Base-by-base conservation (phyloP, 257 asterid genomes). In the Solanum dulcamara region DNA sequence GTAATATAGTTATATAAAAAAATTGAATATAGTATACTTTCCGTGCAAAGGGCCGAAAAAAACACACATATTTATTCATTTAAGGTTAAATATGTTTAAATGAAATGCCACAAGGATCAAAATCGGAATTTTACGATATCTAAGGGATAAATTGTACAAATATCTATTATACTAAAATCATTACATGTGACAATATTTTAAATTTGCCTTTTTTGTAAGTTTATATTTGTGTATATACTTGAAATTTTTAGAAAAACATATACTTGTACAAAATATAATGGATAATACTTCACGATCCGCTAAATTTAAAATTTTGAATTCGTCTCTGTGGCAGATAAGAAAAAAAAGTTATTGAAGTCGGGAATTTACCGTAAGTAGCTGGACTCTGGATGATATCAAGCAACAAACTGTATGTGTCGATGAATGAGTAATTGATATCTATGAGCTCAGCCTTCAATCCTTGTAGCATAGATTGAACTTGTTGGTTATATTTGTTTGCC, bases 401-500 rank as follows among this genome's bases (percentile, higher is more conserved):
- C 10, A 96, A 87, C 86, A 87, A 88, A 24, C 50, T 24, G 66
- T 91, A 93, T 9, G 91, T 82, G 33, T 96, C 95, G 13, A 90
- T 88, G 59, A 85, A 93, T 18, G 97, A 74, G 88, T 93, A 96
- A 64, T 57, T 91, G 83, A 93, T 88, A 55, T 85, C 93, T 3
- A 75, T 85, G 77, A 93, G 90, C 82, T 87, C 90, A 4, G 90
- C 81, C 80, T 94, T 89, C 28, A 96, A 42, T 35, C 81, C 84
- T 37, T 80, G 68, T 89, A 96, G 82, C 94, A 91, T 91, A 35
- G 86, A 70, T 18, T 74, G 70, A 37, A 93, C 90, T 37, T 84
- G 90, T 35, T 85, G 86, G 85, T 93, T 94, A 88, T 90, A 94
- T 46, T 92, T 88, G 1, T 84, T 86, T 3, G 92, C 89, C 97